Percentiles rank a stretch among this genome's conserved stretches.
Evolutionary conservation across 768 basidiomycete species (phyloP).

Genomic region (Chlorophyllum brunneum): DNA sequence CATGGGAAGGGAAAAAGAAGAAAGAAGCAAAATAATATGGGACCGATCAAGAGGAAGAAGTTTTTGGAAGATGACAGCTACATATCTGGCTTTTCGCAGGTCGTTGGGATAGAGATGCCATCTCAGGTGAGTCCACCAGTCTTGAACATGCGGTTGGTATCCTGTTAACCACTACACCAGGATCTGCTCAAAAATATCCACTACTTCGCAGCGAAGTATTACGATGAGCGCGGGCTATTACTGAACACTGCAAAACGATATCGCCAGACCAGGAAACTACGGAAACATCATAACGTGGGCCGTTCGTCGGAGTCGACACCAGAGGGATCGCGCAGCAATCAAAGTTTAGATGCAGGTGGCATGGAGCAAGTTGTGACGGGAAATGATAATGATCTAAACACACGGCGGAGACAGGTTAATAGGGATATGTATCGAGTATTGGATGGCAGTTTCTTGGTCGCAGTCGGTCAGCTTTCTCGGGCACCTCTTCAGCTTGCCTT

Average conservation of each 20-base stretch:
- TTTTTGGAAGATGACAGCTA: slow-evolving; percentile 14
- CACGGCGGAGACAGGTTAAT: slow-evolving; percentile 20
- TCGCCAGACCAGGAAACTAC: slow-evolving; percentile 38
- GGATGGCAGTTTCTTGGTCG: slow-evolving; percentile 71
- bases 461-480: slow-evolving; percentile 47
- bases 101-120: not conserved
- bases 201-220: slow-evolving; percentile 47
- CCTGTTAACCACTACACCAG: slow-evolving; percentile 22
- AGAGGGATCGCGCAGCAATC: slow-evolving; percentile 15
- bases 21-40: slow-evolving; percentile 14
- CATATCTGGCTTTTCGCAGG: not conserved
- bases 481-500: not conserved
- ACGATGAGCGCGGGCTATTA: slow-evolving; percentile 58
- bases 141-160: slow-evolving; percentile 9
- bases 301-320: not conserved
- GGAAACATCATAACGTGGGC: slow-evolving; percentile 7
- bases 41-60: slow-evolving; percentile 11
- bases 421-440: slow-evolving; percentile 74
- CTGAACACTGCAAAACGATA: slow-evolving; percentile 45
- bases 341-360: slow-evolving; percentile 6
- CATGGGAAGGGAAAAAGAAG: slow-evolving; percentile 16
- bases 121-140: slow-evolving; percentile 9
- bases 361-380: slow-evolving; percentile 4
- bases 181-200: slow-evolving; percentile 50
- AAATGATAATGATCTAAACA: slow-evolving; percentile 17